A percentile compares a stretch with the other conserved stretches of the same genome.
Evolutionary conservation across 2,329 filamentous ascomycete genomes (phyloP).

Genomic region (Geosmithia flava): DNA sequence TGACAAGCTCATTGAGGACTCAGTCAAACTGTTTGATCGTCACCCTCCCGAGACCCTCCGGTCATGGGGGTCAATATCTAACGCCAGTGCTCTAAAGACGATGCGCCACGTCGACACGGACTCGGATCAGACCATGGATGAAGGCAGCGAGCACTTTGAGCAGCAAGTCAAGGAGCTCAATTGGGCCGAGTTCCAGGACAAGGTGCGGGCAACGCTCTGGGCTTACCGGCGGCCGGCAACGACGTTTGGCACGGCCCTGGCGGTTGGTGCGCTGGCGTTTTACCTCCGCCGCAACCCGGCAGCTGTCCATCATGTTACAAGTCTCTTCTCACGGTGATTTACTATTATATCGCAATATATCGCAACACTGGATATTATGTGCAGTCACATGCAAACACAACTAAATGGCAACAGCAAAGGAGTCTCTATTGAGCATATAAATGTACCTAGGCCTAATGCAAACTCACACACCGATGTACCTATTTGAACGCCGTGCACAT

Average conservation of each 20-base stretch:
- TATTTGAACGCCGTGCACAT: background rate
- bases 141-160: conserved; percentile 57
- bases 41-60: conserved; percentile 63
- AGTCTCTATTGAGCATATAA: background rate
- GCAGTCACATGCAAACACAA: background rate
- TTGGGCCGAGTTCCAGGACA: conserved; percentile 39
- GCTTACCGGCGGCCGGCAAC: conserved; percentile 53
- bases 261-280: conserved; percentile 56
- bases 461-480: background rate
- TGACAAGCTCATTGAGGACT: conserved; percentile 59
- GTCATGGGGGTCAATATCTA: conserved; percentile 62
- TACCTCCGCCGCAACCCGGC: conserved; percentile 44
- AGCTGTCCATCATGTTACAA: conserved; percentile 12
- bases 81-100: conserved; percentile 75
- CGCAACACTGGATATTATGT: background rate
- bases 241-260: conserved; percentile 49
- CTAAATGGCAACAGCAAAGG: conserved; percentile 3
- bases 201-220: conserved; percentile 31
- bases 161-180: conserved; percentile 62
- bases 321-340: conserved; percentile 9
- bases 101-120: conserved; percentile 42
- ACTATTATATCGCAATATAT: too few relatives aligned
- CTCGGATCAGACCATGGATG: conserved; percentile 42
- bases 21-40: conserved; percentile 48
- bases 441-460: conserved; percentile 1